These are phyloP conservation scores for Auriscalpium vulgare DNA, from an alignment of 768 basidiomycete species.

Conservation along the genomic window DNA sequence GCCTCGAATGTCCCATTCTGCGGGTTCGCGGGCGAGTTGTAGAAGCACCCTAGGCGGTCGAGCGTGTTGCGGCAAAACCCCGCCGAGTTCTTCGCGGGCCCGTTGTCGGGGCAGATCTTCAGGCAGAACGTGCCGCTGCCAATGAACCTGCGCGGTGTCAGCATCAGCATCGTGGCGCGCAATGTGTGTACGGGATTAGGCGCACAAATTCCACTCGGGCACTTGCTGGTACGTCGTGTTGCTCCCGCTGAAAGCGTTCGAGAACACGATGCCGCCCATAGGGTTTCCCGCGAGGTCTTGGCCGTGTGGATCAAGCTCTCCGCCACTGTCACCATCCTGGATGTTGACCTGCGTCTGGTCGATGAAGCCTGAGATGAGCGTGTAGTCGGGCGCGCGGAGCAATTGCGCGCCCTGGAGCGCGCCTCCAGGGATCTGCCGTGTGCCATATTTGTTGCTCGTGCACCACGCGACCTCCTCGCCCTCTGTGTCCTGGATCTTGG, in stretches of 20 bases:
- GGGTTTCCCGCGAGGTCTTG: slow-evolving; percentile 73
- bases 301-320: slow-evolving; percentile 73
- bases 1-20: slow-evolving; percentile 50
- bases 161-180: not conserved
- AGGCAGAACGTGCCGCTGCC: slow-evolving; percentile 59
- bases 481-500: slow-evolving; percentile 57
- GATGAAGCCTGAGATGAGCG: slow-evolving; percentile 54
- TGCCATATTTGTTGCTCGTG: slow-evolving; percentile 58
- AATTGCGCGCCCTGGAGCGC: slow-evolving; percentile 59
- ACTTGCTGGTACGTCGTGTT: slow-evolving; percentile 43
- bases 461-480: slow-evolving; percentile 72
- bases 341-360: slow-evolving; percentile 56
- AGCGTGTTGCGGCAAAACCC: slow-evolving; percentile 61
- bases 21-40: slow-evolving; percentile 64
- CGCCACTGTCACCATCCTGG: slow-evolving; percentile 48
- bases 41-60: slow-evolving; percentile 67
- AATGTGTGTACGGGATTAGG: too few species aligned
- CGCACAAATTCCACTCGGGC: slow-evolving; percentile 42
- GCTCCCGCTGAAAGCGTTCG: slow-evolving; percentile 43
- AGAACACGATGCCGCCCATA: slow-evolving; percentile 62
- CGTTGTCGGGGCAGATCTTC: slow-evolving; percentile 50
- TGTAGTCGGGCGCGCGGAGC: slow-evolving; percentile 49
- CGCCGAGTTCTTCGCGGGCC: slow-evolving; percentile 27
- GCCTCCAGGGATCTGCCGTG: slow-evolving; percentile 63
- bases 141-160: slow-evolving; percentile 48